phyloP scores from a whole-genome alignment of 2,329 filamentous ascomycete genomes.

The Colletotrichum chlorophyti region DNA sequence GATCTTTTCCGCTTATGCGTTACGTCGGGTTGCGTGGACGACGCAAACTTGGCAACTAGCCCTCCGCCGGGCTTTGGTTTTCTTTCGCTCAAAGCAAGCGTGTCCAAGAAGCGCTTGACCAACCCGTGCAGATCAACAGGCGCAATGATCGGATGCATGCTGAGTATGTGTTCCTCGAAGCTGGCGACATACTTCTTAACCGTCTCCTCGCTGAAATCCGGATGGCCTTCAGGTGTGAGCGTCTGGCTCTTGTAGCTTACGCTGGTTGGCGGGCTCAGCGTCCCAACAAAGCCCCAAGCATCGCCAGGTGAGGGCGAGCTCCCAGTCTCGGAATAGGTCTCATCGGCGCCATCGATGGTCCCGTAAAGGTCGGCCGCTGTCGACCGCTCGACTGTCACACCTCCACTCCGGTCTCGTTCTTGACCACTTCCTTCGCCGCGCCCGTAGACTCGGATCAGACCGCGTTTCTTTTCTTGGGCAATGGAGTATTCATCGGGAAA shows the following conservation, averaged over 20 bases:
- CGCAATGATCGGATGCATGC: slow-evolving; percentile 69
- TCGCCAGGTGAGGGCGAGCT: slow-evolving; percentile 61
- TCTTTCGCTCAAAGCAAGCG: slow-evolving; percentile 42
- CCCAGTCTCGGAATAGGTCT: slow-evolving; percentile 54
- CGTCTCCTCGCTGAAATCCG: slow-evolving; percentile 58
- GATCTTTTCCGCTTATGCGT: slow-evolving; percentile 63
- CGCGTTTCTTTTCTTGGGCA: slow-evolving; percentile 75
- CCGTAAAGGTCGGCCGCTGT: slow-evolving; percentile 40
- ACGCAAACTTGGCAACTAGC: slow-evolving; percentile 41
- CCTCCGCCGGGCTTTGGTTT: slow-evolving; percentile 22
- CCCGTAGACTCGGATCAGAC: slow-evolving; percentile 77
- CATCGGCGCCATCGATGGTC: slow-evolving; percentile 50
- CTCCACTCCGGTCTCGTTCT: slow-evolving; percentile 39
- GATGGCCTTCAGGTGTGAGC: slow-evolving; percentile 53
- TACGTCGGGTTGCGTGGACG: slow-evolving; percentile 10
- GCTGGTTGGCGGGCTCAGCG: slow-evolving; percentile 49
- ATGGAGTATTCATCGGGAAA: slow-evolving; percentile 77
- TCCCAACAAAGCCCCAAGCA: slow-evolving; percentile 66
- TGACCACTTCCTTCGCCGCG: slow-evolving; percentile 76
- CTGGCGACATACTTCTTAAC: slow-evolving; percentile 62
- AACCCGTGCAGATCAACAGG: slow-evolving; percentile 59
- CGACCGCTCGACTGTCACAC: slow-evolving; percentile 35
- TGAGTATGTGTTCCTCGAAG: slow-evolving; percentile 68
- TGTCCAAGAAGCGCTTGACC: slow-evolving; percentile 59
- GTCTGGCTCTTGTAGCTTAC: slow-evolving; percentile 45